phyloP scores from a whole-genome alignment of 2,329 filamentous ascomycete genomes.

The Talaromyces sp. region DNA sequence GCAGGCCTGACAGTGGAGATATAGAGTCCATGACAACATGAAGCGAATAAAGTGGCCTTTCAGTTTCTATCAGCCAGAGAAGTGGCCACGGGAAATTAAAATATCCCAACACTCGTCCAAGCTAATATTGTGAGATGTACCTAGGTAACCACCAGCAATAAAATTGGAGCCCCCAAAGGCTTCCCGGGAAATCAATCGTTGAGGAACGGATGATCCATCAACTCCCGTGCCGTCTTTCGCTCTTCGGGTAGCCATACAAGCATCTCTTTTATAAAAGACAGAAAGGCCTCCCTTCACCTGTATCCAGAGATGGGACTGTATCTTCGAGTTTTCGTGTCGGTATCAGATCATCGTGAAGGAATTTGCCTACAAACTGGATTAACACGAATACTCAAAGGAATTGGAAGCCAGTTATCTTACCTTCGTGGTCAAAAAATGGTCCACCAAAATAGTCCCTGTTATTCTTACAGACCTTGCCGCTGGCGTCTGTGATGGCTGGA shows the following conservation, averaged over 20 bases:
- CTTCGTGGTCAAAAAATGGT: slow-evolving; percentile 14
- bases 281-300: slow-evolving; percentile 35
- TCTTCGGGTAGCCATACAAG: slow-evolving; percentile 37
- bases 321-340: slow-evolving; percentile 23
- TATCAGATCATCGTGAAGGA: slow-evolving; percentile 24
- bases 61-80: too few relatives aligned
- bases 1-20: too few relatives aligned
- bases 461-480: slow-evolving; percentile 9
- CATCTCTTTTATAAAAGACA: slow-evolving; percentile 33
- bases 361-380: slow-evolving; percentile 18
- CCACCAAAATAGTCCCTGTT: slow-evolving; percentile 22
- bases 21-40: too few relatives aligned
- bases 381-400: neutral
- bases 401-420: neutral
- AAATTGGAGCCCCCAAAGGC: too few relatives aligned
- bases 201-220: slow-evolving; percentile 39
- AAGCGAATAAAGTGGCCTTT: too few relatives aligned
- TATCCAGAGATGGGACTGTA: slow-evolving; percentile 26
- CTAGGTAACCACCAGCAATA: too few relatives aligned
- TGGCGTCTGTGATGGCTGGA: slow-evolving; percentile 27
- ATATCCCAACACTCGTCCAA: too few relatives aligned
- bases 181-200: neutral
- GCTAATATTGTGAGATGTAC: too few relatives aligned
- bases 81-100: too few relatives aligned
- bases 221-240: slow-evolving; percentile 37